Conservation (phyloP, 176 grass and related monocot species). For the Puccinellia tenuiflora region DNA sequence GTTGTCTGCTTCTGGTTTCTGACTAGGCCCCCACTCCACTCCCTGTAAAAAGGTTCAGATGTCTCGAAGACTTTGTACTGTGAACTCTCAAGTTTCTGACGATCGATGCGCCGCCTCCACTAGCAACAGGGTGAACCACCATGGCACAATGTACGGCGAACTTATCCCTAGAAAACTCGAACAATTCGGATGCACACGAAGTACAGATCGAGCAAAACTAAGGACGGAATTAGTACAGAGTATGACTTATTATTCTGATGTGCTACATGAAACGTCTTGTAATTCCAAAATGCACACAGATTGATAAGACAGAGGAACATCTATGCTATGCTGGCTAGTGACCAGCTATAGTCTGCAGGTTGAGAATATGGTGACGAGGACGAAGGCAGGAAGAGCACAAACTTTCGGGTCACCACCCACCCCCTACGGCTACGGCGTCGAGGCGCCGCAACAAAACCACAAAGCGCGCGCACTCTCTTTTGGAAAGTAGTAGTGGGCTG, state of each 20-base stretch:
- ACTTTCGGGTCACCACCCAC: neutral
- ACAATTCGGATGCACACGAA: no score
- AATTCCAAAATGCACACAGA: neutral
- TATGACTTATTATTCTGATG: neutral
- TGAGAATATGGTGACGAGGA: neutral
- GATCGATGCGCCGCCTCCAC: conserved; percentile 26
- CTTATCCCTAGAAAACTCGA: neutral
- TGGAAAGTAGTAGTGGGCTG: conserved; percentile 9
- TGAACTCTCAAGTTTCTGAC: neutral
- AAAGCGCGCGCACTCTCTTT: neutral
- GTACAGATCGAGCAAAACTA: no score
- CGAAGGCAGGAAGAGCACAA: neutral
- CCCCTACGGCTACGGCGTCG: conserved; percentile 22
- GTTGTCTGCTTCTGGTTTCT: conserved; percentile 1
- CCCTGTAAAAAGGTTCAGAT: neutral
- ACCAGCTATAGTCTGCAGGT: neutral
- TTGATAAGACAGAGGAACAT: neutral
- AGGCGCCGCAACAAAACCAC: conserved; percentile 39
- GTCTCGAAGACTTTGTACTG: neutral
- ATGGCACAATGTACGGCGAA: neutral
- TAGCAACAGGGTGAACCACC: neutral
- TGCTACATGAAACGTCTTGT: neutral
- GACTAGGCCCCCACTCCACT: conserved; percentile 26
- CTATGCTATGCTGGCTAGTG: no score
- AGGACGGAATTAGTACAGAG: no score